Evolutionary conservation across 805 yeast species (phyloP).

Genomic region (Wickerhamomyces chaumierensis): DNA sequence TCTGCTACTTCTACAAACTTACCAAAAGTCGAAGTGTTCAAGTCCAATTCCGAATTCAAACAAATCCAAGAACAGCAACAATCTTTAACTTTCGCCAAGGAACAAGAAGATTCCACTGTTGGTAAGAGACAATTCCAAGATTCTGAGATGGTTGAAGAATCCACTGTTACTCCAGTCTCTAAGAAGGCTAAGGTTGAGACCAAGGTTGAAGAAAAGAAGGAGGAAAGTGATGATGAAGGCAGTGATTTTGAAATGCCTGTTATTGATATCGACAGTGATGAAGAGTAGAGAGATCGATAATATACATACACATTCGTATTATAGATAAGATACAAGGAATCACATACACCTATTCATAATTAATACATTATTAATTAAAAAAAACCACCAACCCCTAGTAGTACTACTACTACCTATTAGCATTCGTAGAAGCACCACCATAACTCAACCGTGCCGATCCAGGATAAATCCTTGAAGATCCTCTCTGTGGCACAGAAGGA

Average conservation of each 20-base stretch:
- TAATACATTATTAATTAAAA: no score
- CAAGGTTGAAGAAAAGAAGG: no score
- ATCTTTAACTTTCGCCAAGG: no score
- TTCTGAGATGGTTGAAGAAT: no score
- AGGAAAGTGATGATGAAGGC: conserved; percentile 19
- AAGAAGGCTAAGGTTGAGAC: no score
- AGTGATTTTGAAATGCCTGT: conserved; percentile 44
- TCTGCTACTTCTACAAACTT: neutral
- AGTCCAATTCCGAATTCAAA: conserved; percentile 14
- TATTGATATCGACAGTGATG: conserved; percentile 29
- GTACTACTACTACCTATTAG: neutral
- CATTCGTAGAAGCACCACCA: neutral
- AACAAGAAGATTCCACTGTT: no score
- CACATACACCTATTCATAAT: no score
- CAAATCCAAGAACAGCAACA: conserved; percentile 2
- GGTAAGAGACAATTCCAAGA: no score
- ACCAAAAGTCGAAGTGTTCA: conserved; percentile 9
- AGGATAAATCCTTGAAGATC: neutral
- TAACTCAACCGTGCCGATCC: neutral
- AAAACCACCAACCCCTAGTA: no score
- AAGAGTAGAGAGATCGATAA: conserved; percentile 28
- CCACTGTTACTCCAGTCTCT: no score
- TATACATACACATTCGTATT: no score
- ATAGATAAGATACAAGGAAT: neutral
- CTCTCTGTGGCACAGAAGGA: neutral